A percentile compares a stretch with the other conserved stretches of the same genome.
Conservation (phyloP, 2,329 filamentous ascomycete genomes). For the Talaromyces verruculosus region DNA sequence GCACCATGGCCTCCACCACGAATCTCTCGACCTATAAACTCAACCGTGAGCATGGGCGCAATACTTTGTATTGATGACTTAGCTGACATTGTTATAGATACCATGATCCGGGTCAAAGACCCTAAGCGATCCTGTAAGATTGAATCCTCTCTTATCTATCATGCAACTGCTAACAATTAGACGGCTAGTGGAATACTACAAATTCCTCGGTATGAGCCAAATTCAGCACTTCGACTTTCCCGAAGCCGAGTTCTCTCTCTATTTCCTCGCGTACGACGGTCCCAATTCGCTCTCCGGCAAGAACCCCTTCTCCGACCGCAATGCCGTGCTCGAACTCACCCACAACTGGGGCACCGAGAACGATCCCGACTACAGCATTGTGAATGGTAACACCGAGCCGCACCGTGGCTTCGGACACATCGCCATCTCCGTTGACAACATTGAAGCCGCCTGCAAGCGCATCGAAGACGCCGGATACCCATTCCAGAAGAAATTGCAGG, state of each 20-base stretch:
- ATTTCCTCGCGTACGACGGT: slow-evolving; percentile 88
- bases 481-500: slow-evolving; percentile 92
- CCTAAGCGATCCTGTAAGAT: slow-evolving; percentile 62
- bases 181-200: slow-evolving; percentile 77
- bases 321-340: slow-evolving; percentile 84
- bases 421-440: slow-evolving; percentile 77
- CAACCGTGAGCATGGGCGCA: slow-evolving; percentile 51
- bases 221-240: slow-evolving; percentile 79
- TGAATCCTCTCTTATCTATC: not conserved
- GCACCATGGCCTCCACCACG: slow-evolving; percentile 56
- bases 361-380: slow-evolving; percentile 75
- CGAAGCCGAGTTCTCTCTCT: slow-evolving; percentile 89
- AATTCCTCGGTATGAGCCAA: slow-evolving; percentile 82
- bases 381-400: slow-evolving; percentile 90
- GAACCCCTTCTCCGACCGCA: slow-evolving; percentile 74
- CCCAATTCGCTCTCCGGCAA: slow-evolving; percentile 71
- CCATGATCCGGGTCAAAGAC: slow-evolving; percentile 91
- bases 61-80: slow-evolving; percentile 13
- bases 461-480: slow-evolving; percentile 86
- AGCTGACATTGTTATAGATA: slow-evolving; percentile 33
- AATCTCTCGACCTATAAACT: slow-evolving; percentile 65
- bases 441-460: slow-evolving; percentile 85
- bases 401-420: slow-evolving; percentile 82
- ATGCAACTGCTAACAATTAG: slow-evolving; percentile 9
- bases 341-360: slow-evolving; percentile 86